Percentiles rank a stretch among this genome's conserved stretches.
These are phyloP conservation scores for Serendipita sp. DNA, from an alignment of 768 basidiomycete genomes.

Conservation along the genomic window DNA sequence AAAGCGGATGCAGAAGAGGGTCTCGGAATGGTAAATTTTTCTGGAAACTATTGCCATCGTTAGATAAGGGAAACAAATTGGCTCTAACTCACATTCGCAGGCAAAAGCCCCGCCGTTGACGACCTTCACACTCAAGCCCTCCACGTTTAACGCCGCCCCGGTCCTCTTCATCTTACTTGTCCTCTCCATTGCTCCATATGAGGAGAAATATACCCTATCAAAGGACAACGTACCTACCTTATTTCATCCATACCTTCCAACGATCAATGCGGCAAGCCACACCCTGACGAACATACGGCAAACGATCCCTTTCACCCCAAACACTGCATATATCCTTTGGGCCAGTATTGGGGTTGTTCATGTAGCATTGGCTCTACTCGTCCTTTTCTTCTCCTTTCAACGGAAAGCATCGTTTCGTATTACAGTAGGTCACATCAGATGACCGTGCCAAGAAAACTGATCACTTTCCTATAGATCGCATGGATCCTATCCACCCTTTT, in stretches of 20 bases:
- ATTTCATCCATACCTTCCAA: constrained; percentile 13
- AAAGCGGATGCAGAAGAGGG: constrained; percentile 65
- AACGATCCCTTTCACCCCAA: constrained; percentile 19
- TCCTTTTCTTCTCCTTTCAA: constrained; percentile 30
- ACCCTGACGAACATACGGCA: constrained; percentile 22
- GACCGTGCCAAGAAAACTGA: background rate
- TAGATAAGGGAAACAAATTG: no score
- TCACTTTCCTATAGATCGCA: constrained; percentile 24
- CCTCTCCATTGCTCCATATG: constrained; percentile 17
- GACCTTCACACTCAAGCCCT: constrained; percentile 34
- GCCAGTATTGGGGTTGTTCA: constrained; percentile 26
- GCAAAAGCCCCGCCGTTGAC: constrained; percentile 47
- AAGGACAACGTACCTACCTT: constrained; percentile 15
- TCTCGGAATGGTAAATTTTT: constrained; percentile 50
- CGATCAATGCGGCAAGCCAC: constrained; percentile 15
- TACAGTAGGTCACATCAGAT: constrained; percentile 19
- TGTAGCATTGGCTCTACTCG: constrained; percentile 33
- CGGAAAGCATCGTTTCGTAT: constrained; percentile 34
- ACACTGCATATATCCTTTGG: constrained; percentile 21
- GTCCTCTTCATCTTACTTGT: constrained; percentile 23
- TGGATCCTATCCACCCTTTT: constrained; percentile 39
- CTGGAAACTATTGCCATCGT: background rate
- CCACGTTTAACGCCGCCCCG: constrained; percentile 16
- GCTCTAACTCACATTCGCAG: constrained; percentile 25
- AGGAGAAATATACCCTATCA: constrained; percentile 8